These are phyloP conservation scores for Cryptomeria japonica DNA, from an alignment of 75 land plant genomes.

Conservation along the genomic window DNA sequence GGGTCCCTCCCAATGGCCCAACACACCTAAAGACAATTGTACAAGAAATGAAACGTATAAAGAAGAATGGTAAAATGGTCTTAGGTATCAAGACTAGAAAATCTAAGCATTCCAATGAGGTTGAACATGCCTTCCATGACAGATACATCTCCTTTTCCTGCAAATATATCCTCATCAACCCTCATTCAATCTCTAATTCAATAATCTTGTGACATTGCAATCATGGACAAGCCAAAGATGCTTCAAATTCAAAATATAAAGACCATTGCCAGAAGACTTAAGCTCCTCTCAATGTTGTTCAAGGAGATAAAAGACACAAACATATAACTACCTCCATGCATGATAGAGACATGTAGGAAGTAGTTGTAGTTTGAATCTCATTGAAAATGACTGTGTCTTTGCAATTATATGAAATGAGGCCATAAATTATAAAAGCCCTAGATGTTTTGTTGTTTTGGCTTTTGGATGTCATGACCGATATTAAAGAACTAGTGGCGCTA, in stretches of 20 bases:
- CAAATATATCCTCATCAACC: slow-evolving; percentile 28
- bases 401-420: slow-evolving; percentile 55
- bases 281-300: slow-evolving; percentile 56
- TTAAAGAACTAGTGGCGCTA: too few relatives aligned
- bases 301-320: slow-evolving; percentile 46
- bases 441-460: slow-evolving; percentile 54
- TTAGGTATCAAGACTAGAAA: not conserved
- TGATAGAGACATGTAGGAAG: slow-evolving; percentile 46
- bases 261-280: slow-evolving; percentile 44
- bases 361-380: slow-evolving; percentile 56
- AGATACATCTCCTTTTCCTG: slow-evolving; percentile 15
- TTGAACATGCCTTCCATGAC: not conserved
- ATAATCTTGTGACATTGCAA: slow-evolving; percentile 33
- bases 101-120: not conserved
- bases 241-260: slow-evolving; percentile 41
- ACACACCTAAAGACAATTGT: not conserved
- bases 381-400: slow-evolving; percentile 43
- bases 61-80: not conserved
- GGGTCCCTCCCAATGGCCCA: too few relatives aligned
- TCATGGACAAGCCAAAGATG: slow-evolving; percentile 30
- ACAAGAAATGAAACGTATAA: not conserved
- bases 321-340: slow-evolving; percentile 27
- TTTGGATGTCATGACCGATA: slow-evolving; percentile 39
- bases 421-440: slow-evolving; percentile 46
- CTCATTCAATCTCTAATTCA: slow-evolving; percentile 39